These are phyloP conservation scores for Wickerhamomyces queroliae DNA, from an alignment of 805 yeast genomes.

Conservation along the genomic window DNA sequence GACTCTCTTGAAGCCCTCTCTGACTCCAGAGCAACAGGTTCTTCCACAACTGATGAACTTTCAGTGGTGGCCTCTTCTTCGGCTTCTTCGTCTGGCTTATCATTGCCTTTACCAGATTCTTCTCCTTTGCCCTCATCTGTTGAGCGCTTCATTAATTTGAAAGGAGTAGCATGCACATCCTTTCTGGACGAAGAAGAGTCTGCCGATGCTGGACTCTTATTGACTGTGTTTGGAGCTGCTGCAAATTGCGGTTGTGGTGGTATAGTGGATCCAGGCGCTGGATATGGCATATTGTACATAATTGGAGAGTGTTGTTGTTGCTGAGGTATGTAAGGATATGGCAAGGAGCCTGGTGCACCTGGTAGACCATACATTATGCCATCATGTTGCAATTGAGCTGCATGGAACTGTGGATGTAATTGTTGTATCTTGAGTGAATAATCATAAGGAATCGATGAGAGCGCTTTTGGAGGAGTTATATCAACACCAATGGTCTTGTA, in stretches of 20 bases:
- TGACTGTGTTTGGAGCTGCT: neutral
- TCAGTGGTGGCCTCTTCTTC: neutral
- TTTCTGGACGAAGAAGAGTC: neutral
- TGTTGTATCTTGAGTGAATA: conserved; percentile 16
- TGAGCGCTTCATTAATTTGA: conserved; percentile 21
- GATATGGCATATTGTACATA: too few relatives aligned
- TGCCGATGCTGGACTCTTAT: conserved; percentile 2
- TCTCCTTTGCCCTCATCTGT: conserved; percentile 2
- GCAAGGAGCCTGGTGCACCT: neutral
- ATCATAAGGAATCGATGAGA: conserved; percentile 10
- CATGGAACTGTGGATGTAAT: conserved; percentile 10
- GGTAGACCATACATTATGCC: neutral
- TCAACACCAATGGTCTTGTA: conserved; percentile 29
- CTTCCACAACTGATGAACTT: neutral
- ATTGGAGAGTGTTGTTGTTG: neutral
- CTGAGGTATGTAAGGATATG: neutral
- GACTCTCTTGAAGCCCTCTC: conserved; percentile 37
- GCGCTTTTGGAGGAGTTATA: conserved; percentile 9
- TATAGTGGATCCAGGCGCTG: neutral
- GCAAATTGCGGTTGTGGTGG: neutral
- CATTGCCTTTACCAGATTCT: conserved; percentile 1
- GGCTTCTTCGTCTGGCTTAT: neutral
- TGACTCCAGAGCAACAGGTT: conserved; percentile 20
- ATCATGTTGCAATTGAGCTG: neutral
- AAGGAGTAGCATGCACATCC: neutral